phyloP scores from a whole-genome alignment of 2,329 filamentous ascomycete genomes.

The Sporothrix pallida region DNA sequence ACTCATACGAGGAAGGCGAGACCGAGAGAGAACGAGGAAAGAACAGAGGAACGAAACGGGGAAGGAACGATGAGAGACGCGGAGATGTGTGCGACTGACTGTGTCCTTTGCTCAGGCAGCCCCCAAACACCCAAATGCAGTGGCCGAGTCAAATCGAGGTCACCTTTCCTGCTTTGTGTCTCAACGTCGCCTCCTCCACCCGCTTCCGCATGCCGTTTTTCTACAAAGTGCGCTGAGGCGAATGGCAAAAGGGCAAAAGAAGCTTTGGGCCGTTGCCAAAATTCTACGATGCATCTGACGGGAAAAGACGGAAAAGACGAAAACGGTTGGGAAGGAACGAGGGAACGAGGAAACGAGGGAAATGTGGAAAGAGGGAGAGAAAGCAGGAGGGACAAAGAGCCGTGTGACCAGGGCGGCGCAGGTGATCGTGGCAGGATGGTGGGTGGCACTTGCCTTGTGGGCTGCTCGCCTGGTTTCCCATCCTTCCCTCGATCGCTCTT shows the following conservation, averaged over 20 bases:
- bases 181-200: slow-evolving; percentile 5
- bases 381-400: not conserved
- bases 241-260: not conserved
- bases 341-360: not conserved
- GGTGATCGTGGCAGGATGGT: slow-evolving; percentile 24
- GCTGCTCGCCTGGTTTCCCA: not conserved
- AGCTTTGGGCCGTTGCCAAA: no score
- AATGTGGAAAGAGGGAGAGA: not conserved
- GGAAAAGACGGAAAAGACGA: not conserved
- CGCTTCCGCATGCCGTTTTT: not conserved
- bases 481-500: not conserved
- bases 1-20: not conserved
- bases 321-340: not conserved
- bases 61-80: not conserved
- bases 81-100: slow-evolving; percentile 19
- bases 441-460: slow-evolving; percentile 22
- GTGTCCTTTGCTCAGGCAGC: not conserved
- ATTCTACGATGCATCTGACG: no score
- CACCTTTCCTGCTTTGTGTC: slow-evolving; percentile 25
- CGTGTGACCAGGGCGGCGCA: slow-evolving; percentile 27
- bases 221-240: not conserved
- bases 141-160: not conserved
- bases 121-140: not conserved
- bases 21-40: slow-evolving; percentile 1
- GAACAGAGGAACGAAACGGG: not conserved